These are phyloP conservation scores for Plasmodium gonderi DNA, from an alignment of 169 alveolate genomes.

Conservation along the genomic window DNA sequence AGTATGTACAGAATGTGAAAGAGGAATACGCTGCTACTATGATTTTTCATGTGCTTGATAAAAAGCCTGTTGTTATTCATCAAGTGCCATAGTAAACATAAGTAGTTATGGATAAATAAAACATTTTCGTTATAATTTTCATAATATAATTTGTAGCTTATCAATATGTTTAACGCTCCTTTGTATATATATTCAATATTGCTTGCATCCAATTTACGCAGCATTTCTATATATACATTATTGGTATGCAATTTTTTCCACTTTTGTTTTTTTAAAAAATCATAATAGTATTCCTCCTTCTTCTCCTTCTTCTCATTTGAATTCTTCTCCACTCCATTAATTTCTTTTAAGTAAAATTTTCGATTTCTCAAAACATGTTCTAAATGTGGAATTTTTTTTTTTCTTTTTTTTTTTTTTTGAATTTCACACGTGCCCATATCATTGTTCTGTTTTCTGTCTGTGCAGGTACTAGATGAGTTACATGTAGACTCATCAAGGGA, in stretches of 20 bases:
- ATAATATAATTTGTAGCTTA: conserved; percentile 59
- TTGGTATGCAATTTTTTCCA: neutral
- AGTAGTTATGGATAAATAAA: conserved; percentile 27
- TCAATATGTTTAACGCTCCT: conserved; percentile 58
- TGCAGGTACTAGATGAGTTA: neutral
- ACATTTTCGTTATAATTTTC: conserved; percentile 61
- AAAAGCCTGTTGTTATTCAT: conserved; percentile 40
- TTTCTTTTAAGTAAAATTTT: neutral
- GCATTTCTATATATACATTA: conserved; percentile 54
- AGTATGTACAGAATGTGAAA: conserved; percentile 58
- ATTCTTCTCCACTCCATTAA: neutral
- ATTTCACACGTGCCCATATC: neutral
- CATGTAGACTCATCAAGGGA: neutral
- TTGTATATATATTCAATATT: conserved; percentile 42
- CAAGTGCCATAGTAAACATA: conserved; percentile 62
- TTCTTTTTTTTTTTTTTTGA: conserved; percentile 1
- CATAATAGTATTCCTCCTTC: neutral
- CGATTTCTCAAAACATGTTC: conserved; percentile 14
- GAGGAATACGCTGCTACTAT: conserved; percentile 37
- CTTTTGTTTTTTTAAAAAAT: conserved; percentile 39
- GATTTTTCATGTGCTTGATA: conserved; percentile 32
- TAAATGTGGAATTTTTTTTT: neutral
- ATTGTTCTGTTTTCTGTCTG: neutral
- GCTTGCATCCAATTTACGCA: conserved; percentile 14
- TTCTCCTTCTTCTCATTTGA: neutral